Evolutionary conservation across 371 early-diverging fungal species (phyloP).

Genomic region (Funneliformis caledonium): DNA sequence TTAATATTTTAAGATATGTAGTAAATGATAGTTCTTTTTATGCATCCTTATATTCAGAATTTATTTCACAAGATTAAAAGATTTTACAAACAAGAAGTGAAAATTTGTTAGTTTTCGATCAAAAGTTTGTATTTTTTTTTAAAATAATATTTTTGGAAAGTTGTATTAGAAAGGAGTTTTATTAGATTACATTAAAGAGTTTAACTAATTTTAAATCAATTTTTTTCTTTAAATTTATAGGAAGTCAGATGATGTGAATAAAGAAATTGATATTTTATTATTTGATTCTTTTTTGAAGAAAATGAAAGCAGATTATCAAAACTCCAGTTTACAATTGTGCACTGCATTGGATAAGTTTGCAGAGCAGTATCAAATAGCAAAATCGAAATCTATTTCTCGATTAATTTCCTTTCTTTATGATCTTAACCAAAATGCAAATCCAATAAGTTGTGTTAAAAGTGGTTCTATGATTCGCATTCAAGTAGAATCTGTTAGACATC

Average conservation of each 20-base stretch:
- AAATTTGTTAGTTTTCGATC: too few species aligned
- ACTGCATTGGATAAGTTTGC: constrained; percentile 2
- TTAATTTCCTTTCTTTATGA: background rate
- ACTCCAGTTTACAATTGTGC: background rate
- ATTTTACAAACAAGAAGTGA: too few species aligned
- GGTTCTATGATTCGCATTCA: background rate
- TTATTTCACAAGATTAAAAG: too few species aligned
- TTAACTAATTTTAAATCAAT: too few species aligned
- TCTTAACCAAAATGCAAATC: background rate
- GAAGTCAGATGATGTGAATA: background rate
- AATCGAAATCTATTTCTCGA: background rate
- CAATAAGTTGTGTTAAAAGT: background rate
- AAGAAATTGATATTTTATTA: background rate
- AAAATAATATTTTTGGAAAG: too few species aligned
- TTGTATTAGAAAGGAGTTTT: too few species aligned
- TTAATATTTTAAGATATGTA: too few species aligned
- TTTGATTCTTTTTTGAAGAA: background rate
- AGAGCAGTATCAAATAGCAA: background rate
- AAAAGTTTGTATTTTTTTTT: too few species aligned
- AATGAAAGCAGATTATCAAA: background rate
- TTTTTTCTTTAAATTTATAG: background rate
- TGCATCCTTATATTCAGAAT: too few species aligned
- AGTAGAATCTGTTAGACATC: background rate
- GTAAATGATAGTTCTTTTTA: too few species aligned
- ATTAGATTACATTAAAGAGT: too few species aligned